Evolutionary conservation across 2,329 filamentous ascomycete genomes (phyloP).

Genomic region (Epichloe baconii): DNA sequence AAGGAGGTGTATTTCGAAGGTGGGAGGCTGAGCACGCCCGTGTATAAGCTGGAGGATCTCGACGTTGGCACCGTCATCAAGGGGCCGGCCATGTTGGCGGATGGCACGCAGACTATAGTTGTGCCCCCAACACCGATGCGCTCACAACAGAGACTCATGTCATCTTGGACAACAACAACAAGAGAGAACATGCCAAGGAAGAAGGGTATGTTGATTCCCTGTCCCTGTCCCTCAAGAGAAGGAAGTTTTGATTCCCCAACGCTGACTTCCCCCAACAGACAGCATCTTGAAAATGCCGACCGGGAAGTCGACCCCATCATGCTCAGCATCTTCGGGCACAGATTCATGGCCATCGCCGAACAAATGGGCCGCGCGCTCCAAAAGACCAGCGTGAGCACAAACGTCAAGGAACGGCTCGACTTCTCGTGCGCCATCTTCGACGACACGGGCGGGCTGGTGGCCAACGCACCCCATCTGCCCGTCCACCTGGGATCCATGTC

Average conservation of each 20-base stretch:
- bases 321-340: conserved; percentile 66
- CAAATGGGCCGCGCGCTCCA: conserved; percentile 72
- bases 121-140: conserved; percentile 65
- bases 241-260: too few relatives aligned
- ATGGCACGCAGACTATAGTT: conserved; percentile 84
- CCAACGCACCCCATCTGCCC: conserved; percentile 67
- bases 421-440: conserved; percentile 77
- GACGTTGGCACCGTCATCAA: conserved; percentile 56
- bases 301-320: conserved; percentile 56
- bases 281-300: conserved; percentile 11
- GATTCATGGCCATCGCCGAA: conserved; percentile 78
- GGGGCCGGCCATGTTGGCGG: conserved; percentile 77
- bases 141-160: conserved; percentile 77
- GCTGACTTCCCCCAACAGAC: background rate
- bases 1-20: conserved; percentile 75
- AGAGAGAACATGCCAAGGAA: conserved; percentile 34
- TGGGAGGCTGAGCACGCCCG: conserved; percentile 61
- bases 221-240: too few relatives aligned
- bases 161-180: conserved; percentile 57
- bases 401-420: conserved; percentile 71
- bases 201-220: conserved; percentile 11
- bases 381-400: conserved; percentile 69
- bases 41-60: conserved; percentile 71
- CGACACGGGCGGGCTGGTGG: conserved; percentile 59
- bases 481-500: conserved; percentile 77